Conservation (phyloP, 2,329 filamentous ascomycete species). For the Botrytis tulipae region DNA sequence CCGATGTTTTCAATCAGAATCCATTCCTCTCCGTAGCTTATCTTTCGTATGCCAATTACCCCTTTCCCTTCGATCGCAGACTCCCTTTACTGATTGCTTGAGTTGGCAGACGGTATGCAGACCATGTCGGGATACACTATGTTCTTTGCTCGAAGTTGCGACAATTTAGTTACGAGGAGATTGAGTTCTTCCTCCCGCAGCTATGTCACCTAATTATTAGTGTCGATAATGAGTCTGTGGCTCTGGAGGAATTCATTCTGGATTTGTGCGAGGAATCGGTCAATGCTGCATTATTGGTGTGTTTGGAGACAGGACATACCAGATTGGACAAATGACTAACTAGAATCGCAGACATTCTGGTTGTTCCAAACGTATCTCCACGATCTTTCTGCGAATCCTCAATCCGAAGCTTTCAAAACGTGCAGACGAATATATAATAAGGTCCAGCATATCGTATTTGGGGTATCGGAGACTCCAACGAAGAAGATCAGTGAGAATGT, state of each 20-base stretch:
- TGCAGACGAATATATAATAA: slow-evolving; percentile 84
- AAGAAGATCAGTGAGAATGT: slow-evolving; percentile 80
- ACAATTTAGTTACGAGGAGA: slow-evolving; percentile 86
- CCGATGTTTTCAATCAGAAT: slow-evolving; percentile 90
- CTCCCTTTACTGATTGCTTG: slow-evolving; percentile 12
- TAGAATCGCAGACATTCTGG: slow-evolving; percentile 71
- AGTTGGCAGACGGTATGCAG: slow-evolving; percentile 70
- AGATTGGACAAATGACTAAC: slow-evolving; percentile 26
- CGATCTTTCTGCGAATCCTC: slow-evolving; percentile 72
- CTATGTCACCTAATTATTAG: slow-evolving; percentile 86
- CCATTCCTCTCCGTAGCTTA: slow-evolving; percentile 86
- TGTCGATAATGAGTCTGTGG: slow-evolving; percentile 89
- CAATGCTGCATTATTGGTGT: slow-evolving; percentile 76
- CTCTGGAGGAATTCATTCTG: slow-evolving; percentile 81
- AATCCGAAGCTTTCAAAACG: slow-evolving; percentile 75
- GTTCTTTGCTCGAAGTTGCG: slow-evolving; percentile 85
- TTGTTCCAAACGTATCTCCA: slow-evolving; percentile 85
- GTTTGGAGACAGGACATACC: slow-evolving; percentile 37
- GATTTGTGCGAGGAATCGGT: slow-evolving; percentile 86
- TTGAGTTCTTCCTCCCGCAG: slow-evolving; percentile 88
- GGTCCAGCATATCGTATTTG: slow-evolving; percentile 84
- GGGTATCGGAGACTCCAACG: slow-evolving; percentile 64
- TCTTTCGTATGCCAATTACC: slow-evolving; percentile 61
- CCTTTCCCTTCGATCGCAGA: slow-evolving; percentile 13
- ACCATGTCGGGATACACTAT: slow-evolving; percentile 88